Conservation (phyloP, 805 yeast genomes). For the Metschnikowia orientalis region DNA sequence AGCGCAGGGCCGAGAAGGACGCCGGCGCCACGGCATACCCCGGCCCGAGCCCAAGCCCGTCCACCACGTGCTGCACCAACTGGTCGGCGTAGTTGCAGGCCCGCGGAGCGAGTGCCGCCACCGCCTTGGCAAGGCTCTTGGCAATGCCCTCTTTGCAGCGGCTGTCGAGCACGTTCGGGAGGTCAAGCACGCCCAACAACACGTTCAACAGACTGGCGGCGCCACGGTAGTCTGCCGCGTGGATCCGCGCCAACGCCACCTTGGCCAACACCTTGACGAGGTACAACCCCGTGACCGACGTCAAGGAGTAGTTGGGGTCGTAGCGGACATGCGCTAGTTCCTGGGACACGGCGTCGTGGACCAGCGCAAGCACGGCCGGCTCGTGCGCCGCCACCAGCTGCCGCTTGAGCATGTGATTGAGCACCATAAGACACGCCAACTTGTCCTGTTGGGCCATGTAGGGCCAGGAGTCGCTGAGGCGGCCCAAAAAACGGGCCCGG, state of each 20-base stretch:
- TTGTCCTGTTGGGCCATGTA: conserved; percentile 10
- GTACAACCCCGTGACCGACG: conserved; percentile 22
- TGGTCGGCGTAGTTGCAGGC: conserved; percentile 42
- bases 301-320: conserved; percentile 1
- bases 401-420: conserved; percentile 35
- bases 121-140: conserved; percentile 55
- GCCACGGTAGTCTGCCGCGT: conserved; percentile 26
- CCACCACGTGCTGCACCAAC: conserved; percentile 30
- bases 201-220: conserved; percentile 50
- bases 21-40: neutral
- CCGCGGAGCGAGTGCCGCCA: conserved; percentile 27
- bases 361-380: conserved; percentile 4
- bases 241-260: conserved; percentile 26
- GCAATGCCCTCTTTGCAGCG: conserved; percentile 62
- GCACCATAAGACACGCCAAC: conserved; percentile 39
- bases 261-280: conserved; percentile 36
- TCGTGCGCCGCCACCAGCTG: conserved; percentile 7
- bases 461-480: conserved; percentile 18
- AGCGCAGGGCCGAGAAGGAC: conserved; percentile 35
- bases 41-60: conserved; percentile 26
- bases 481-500: conserved; percentile 16
- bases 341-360: conserved; percentile 3
- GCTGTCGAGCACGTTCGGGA: conserved; percentile 47
- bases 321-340: conserved; percentile 7
- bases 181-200: conserved; percentile 31